Evolutionary conservation across 768 basidiomycete genomes (phyloP).

Genomic region (Mycena polygramma): DNA sequence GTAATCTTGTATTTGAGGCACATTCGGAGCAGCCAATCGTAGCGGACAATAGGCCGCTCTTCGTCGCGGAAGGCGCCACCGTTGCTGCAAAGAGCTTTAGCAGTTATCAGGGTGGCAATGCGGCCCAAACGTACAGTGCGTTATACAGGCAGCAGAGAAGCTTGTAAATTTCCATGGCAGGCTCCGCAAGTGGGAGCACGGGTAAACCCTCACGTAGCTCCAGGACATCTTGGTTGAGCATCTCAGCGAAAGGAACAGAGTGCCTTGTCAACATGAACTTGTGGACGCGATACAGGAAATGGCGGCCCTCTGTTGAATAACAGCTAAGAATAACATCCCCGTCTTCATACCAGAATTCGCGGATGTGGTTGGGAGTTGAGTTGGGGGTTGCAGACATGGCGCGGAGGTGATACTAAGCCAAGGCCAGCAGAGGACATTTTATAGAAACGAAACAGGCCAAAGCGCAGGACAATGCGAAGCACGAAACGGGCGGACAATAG

Average conservation of each 20-base stretch:
- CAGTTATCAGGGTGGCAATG: neutral
- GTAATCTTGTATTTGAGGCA: slow-evolving; percentile 16
- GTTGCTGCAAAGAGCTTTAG: neutral
- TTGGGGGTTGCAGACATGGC: neutral
- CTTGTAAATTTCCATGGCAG: slow-evolving; percentile 10
- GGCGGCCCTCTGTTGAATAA: neutral
- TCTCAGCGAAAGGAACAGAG: slow-evolving; percentile 11
- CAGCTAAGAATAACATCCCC: slow-evolving; percentile 15
- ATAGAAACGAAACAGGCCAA: slow-evolving; percentile 16
- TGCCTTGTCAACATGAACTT: slow-evolving; percentile 17
- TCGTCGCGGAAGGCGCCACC: slow-evolving; percentile 1
- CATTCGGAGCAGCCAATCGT: slow-evolving; percentile 18
- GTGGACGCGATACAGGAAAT: slow-evolving; percentile 8
- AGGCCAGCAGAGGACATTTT: neutral
- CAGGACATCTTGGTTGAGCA: slow-evolving; percentile 1
- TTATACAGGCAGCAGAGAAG: slow-evolving; percentile 18
- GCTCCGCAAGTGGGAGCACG: slow-evolving; percentile 3
- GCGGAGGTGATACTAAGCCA: too few relatives aligned
- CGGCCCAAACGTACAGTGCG: slow-evolving; percentile 6
- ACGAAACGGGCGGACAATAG: too few relatives aligned
- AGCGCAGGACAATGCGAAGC: slow-evolving; percentile 9
- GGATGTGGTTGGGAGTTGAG: neutral
- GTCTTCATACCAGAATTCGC: slow-evolving; percentile 11
- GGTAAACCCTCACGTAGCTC: slow-evolving; percentile 1
- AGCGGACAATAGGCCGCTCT: slow-evolving; percentile 11